Percentiles rank a stretch among this genome's conserved stretches.
These are phyloP conservation scores for Aspergillus ruber DNA, from an alignment of 2,329 filamentous ascomycete species.

Conservation along the genomic window DNA sequence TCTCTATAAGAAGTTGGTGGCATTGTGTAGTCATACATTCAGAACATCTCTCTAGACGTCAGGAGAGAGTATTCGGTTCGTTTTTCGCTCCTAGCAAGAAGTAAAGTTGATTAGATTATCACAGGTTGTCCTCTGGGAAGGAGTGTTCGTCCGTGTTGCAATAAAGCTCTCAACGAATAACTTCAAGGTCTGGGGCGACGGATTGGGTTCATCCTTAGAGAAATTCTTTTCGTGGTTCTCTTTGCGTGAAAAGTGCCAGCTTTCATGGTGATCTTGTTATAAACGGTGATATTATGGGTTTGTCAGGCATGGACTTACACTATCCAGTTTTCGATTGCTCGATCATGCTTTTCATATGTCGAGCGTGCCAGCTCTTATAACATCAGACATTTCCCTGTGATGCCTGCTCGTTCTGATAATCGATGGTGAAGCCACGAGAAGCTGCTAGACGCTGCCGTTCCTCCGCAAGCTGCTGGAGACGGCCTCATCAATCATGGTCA, in stretches of 20 bases:
- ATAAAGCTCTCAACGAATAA: conserved; percentile 10
- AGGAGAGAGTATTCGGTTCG: conserved; percentile 2
- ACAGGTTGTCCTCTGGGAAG: conserved; percentile 4
- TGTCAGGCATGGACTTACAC: not conserved
- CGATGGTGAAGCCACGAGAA: not conserved
- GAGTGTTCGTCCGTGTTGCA: conserved; percentile 2
- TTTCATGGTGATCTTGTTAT: not conserved
- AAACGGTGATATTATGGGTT: not conserved
- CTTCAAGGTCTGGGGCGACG: conserved; percentile 7
- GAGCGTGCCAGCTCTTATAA: not conserved
- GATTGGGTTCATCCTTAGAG: conserved; percentile 5
- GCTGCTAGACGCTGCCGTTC: not conserved
- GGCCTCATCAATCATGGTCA: too few relatives aligned
- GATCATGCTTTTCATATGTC: not conserved
- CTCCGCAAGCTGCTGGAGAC: not conserved
- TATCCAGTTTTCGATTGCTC: not conserved
- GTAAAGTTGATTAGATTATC: conserved; percentile 7
- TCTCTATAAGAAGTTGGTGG: not conserved
- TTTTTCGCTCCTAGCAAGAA: conserved; percentile 10
- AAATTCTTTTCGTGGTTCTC: conserved; percentile 3
- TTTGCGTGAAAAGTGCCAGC: conserved; percentile 3
- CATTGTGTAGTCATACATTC: conserved; percentile 8
- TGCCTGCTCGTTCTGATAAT: not conserved
- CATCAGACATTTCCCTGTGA: too few relatives aligned
- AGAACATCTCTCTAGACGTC: conserved; percentile 9